A percentile compares a stretch with the other conserved stretches of the same genome.
phyloP scores from a whole-genome alignment of 2,329 filamentous ascomycete genomes.

The Didymella exigua region DNA sequence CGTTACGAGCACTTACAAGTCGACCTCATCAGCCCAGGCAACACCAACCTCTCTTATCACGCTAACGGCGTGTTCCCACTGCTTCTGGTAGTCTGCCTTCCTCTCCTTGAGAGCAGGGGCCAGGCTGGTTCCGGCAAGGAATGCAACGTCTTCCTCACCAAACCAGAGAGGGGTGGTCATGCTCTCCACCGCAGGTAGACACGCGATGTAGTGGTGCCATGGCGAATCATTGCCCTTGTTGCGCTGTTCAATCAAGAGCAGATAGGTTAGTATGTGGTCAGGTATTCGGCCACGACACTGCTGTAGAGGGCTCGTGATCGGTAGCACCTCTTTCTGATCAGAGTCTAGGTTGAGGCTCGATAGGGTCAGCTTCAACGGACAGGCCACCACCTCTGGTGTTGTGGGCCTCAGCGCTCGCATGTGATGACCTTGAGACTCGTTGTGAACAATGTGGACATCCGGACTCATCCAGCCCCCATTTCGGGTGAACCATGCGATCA shows the following conservation, averaged over 20 bases:
- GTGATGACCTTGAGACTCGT: constrained; percentile 38
- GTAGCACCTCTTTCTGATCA: constrained; percentile 30
- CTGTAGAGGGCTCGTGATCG: constrained; percentile 32
- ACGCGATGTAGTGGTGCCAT: constrained; percentile 47
- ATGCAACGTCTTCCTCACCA: constrained; percentile 40
- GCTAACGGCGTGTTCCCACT: constrained; percentile 33
- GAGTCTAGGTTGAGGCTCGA: constrained; percentile 45
- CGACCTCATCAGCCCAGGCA: constrained; percentile 22
- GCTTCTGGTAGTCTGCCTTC: constrained; percentile 25
- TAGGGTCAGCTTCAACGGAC: constrained; percentile 43
- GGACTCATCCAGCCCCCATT: constrained; percentile 41
- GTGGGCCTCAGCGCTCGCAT: constrained; percentile 33
- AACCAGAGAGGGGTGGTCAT: constrained; percentile 50
- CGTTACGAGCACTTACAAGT: constrained; percentile 31
- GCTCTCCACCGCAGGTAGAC: constrained; percentile 37
- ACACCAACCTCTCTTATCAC: constrained; percentile 27
- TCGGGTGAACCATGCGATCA: constrained; percentile 40
- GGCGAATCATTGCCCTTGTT: constrained; percentile 31
- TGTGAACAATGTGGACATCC: constrained; percentile 37
- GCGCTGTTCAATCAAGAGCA: constrained; percentile 46
- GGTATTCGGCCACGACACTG: constrained; percentile 36
- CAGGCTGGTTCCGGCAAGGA: constrained; percentile 46
- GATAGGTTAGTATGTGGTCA: constrained; percentile 42
- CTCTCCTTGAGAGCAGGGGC: constrained; percentile 32
- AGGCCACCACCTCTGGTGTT: constrained; percentile 34